Base-by-base conservation (phyloP, 306 rosid genomes). In the Astragalus glycyphyllos region DNA sequence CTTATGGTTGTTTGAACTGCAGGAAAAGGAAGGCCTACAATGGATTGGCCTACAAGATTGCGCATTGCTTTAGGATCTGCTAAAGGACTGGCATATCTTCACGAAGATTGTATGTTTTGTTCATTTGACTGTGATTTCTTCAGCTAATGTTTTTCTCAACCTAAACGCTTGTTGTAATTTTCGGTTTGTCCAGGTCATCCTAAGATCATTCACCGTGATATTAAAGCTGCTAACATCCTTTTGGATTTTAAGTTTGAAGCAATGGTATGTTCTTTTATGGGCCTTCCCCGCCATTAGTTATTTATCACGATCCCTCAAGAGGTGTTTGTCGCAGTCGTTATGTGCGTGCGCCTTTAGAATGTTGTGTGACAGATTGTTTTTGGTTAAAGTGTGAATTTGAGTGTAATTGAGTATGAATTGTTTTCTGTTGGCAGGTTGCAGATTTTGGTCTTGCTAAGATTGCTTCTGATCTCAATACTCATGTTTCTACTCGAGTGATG, bases 401-500 rank as follows among this genome's bases (percentile, higher is more conserved):
- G 54, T 37, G 11, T 54, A 20, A 35, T 62, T 51, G 44, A 5
- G 45, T 34, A 12, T 41, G 58, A 12, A 57, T 57, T 69, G 13
- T 8, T 45, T 16, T 45, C 10, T 56, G 41, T 55, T 51, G 71
- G 23, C 89, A 94, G 99, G 99, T 94, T 77, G 92, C 99, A 1
- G 99, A 94, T 79, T 94, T 94, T 70, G 97, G 97, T 72, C 99
- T 94, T 58, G 99, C 99, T 5, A 94, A 89, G 82, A 42, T 94
- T 68, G 58, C 96, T 71, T 84, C 90, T 49, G 98, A 94, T 72
- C 12, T 84, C 73, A 89, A 94, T 54, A 94, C 98, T 42, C 98
- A 94, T 68, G 92, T 94, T 47, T 94, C 98, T 76, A 94, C 98
- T 38, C 86, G 97, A 75, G 98, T 94, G 80, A 94, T 94, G 98